Conservation (phyloP, 176 grass and related monocot genomes). For the Hyparrhenia diplandra region DNA sequence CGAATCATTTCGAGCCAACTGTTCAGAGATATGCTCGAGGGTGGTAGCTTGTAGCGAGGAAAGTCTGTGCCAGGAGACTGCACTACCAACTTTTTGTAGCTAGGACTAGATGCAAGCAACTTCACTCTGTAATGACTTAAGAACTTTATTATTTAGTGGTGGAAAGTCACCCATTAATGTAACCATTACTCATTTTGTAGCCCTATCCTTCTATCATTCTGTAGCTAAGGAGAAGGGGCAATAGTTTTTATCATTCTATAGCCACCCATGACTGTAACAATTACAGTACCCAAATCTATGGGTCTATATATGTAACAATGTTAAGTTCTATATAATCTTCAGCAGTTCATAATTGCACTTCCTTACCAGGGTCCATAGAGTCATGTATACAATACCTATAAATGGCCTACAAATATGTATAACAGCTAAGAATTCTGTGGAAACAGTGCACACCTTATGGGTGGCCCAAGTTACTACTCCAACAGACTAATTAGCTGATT, state of each 20-base stretch:
- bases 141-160: neutral
- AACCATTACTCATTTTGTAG: neutral
- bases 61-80: neutral
- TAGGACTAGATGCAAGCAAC: neutral
- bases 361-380: neutral
- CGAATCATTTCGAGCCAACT: neutral
- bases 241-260: no score
- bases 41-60: neutral
- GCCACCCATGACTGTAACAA: no score
- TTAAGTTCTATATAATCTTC: neutral
- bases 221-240: no score
- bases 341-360: neutral
- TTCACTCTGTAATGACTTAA: no score
- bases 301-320: no score
- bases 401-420: neutral
- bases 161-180: no score
- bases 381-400: slow-evolving; percentile 25
- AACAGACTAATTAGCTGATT: neutral
- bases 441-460: slow-evolving; percentile 12
- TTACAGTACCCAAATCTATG: no score
- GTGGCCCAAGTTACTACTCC: neutral
- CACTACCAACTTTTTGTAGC: neutral
- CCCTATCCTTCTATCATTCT: neutral
- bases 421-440: slow-evolving; percentile 3
- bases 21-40: neutral